Evolutionary conservation across 2,329 filamentous ascomycete genomes (phyloP).

Genomic region (Moelleriella libera): DNA sequence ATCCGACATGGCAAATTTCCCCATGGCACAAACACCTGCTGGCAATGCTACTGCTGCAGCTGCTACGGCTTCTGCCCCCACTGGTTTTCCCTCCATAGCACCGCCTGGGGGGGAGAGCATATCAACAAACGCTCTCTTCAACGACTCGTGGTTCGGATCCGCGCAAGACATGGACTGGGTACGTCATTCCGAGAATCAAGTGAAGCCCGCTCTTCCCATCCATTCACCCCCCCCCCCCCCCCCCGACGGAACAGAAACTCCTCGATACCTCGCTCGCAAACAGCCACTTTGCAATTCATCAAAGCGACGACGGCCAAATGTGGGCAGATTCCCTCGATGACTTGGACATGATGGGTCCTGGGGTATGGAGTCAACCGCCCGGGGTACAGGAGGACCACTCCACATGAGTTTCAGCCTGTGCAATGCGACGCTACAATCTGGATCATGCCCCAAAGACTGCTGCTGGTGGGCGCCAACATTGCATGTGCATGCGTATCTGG

Average conservation of each 20-base stretch:
- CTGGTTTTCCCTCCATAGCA: not conserved
- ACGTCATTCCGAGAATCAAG: constrained; percentile 6
- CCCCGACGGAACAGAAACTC: constrained; percentile 9
- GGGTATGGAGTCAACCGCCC: constrained; percentile 9
- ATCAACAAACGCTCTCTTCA: constrained; percentile 13
- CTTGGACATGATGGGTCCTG: constrained; percentile 11
- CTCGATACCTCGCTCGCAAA: constrained; percentile 20
- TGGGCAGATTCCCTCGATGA: constrained; percentile 16
- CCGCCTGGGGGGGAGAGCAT: not conserved
- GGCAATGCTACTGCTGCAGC: too few relatives aligned
- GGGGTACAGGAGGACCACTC: not conserved
- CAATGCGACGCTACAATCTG: not conserved
- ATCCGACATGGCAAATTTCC: too few relatives aligned
- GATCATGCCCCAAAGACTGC: not conserved
- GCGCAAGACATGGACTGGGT: constrained; percentile 24
- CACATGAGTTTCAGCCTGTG: not conserved
- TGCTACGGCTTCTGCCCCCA: not conserved
- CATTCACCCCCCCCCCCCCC: not conserved
- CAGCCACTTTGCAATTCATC: constrained; percentile 10
- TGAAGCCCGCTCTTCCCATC: not conserved
- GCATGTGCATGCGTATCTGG: too few relatives aligned
- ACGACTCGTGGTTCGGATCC: constrained; percentile 19
- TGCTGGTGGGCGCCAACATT: too few relatives aligned
- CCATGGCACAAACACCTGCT: too few relatives aligned
- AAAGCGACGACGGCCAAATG: constrained; percentile 12